Conservation (phyloP, 805 yeast species). For the Candida succiphila region DNA sequence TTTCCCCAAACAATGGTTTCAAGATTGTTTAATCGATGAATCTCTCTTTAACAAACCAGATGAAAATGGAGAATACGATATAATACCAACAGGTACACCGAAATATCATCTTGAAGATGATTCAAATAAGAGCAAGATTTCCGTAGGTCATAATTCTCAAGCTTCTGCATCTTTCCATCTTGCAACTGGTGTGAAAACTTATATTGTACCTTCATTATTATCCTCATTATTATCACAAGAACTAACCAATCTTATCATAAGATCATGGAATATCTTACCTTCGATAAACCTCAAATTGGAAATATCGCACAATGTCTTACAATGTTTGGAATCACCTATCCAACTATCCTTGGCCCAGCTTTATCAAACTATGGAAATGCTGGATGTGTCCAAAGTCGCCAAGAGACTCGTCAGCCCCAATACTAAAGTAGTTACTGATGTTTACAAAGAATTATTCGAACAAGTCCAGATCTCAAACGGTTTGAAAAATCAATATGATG, state of each 20-base stretch:
- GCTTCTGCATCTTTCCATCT: slow-evolving; percentile 1
- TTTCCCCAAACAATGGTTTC: slow-evolving; percentile 29
- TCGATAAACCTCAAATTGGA: slow-evolving; percentile 24
- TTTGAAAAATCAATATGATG: slow-evolving; percentile 19
- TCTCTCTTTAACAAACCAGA: slow-evolving; percentile 8
- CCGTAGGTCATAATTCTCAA: slow-evolving; percentile 17
- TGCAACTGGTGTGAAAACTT: slow-evolving; percentile 5
- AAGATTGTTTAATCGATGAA: slow-evolving; percentile 20
- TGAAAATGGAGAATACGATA: slow-evolving; percentile 3
- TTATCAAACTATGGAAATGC: slow-evolving; percentile 21
- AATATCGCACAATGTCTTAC: slow-evolving; percentile 23
- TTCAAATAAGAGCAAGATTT: slow-evolving; percentile 15
- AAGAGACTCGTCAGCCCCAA: slow-evolving; percentile 12
- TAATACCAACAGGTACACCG: slow-evolving; percentile 22
- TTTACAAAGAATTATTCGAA: slow-evolving; percentile 16
- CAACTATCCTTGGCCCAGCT: slow-evolving; percentile 29
- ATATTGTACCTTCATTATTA: slow-evolving; percentile 20
- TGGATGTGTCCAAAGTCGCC: slow-evolving; percentile 22
- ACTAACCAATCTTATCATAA: slow-evolving; percentile 14
- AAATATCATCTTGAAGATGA: slow-evolving; percentile 22
- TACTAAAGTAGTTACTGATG: slow-evolving; percentile 10
- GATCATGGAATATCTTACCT: slow-evolving; percentile 23
- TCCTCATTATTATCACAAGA: slow-evolving; percentile 19
- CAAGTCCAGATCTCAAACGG: slow-evolving; percentile 8
- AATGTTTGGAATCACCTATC: slow-evolving; percentile 29